These are phyloP conservation scores for Achaetomiella virescens DNA, from an alignment of 495 filamentous ascomycete species.

Conservation along the genomic window DNA sequence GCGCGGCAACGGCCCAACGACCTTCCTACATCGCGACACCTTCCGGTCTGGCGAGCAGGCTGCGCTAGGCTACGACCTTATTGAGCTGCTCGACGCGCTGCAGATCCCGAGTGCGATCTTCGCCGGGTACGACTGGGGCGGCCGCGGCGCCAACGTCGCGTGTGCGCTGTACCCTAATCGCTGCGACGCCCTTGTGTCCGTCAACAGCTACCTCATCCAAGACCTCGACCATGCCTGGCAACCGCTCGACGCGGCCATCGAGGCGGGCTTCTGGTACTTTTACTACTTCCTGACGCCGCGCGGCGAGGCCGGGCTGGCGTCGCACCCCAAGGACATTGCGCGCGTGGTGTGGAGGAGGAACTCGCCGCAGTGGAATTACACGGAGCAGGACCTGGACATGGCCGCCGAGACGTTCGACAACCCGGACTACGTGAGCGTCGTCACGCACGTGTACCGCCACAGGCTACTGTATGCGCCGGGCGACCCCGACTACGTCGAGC, in stretches of 20 bases:
- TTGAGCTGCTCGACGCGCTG: too few relatives aligned
- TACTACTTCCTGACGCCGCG: background rate
- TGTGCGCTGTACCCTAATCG: too few relatives aligned
- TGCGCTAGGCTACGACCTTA: too few relatives aligned
- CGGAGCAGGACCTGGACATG: background rate
- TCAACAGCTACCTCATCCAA: too few relatives aligned
- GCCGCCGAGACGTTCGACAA: background rate
- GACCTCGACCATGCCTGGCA: too few relatives aligned
- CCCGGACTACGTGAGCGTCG: background rate
- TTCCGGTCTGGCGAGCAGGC: too few relatives aligned
- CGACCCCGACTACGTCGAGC: background rate
- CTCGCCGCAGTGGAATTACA: background rate
- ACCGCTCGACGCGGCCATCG: background rate
- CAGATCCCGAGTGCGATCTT: too few relatives aligned
- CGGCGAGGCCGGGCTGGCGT: background rate
- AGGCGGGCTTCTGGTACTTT: slow-evolving; percentile 1
- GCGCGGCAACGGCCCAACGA: background rate
- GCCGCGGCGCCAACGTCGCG: too few relatives aligned
- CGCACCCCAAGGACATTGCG: background rate
- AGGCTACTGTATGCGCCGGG: background rate
- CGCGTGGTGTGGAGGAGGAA: background rate
- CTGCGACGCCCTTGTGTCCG: too few relatives aligned
- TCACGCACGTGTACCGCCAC: background rate
- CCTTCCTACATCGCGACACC: background rate
- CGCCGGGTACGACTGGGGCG: too few relatives aligned